Conservation (phyloP, 495 filamentous ascomycete species). For the Aspergillus steynii region DNA sequence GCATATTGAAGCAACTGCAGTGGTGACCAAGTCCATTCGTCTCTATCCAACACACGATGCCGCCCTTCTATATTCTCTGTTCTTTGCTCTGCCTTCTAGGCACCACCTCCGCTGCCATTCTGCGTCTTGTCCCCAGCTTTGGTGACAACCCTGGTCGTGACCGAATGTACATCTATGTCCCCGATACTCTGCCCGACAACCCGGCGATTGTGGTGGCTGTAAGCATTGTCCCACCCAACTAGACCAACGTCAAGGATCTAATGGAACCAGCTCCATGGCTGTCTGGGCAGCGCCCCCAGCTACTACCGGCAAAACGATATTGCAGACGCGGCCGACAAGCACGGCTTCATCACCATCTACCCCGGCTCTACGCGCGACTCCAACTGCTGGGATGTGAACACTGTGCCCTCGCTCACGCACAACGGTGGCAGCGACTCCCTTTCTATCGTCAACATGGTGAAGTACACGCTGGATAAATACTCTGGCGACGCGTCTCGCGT, state of each 20-base stretch:
- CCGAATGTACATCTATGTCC: constrained; percentile 33
- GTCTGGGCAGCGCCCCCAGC: constrained; percentile 26
- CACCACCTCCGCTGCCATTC: constrained; percentile 4
- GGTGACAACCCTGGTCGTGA: constrained; percentile 12
- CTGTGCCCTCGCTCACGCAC: constrained; percentile 48
- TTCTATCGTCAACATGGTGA: constrained; percentile 58
- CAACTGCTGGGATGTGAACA: constrained; percentile 60
- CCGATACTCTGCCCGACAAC: constrained; percentile 31
- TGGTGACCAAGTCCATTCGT: no score
- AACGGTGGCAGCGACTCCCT: constrained; percentile 52
- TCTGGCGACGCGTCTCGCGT: constrained; percentile 45
- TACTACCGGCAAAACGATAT: constrained; percentile 29
- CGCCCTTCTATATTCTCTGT: no score
- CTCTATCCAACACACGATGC: no score
- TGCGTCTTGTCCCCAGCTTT: constrained; percentile 9
- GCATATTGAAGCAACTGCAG: no score
- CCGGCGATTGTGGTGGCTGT: constrained; percentile 43
- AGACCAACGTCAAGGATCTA: not conserved
- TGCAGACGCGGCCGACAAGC: constrained; percentile 37
- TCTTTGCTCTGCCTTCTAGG: not conserved
- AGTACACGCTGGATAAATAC: constrained; percentile 50
- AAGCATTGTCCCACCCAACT: not conserved
- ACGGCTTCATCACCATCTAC: constrained; percentile 58
- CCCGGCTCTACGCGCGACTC: constrained; percentile 43
- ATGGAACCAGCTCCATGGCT: constrained; percentile 14